phyloP scores from a whole-genome alignment of 768 basidiomycete genomes.

The Suillus clintonianus region DNA sequence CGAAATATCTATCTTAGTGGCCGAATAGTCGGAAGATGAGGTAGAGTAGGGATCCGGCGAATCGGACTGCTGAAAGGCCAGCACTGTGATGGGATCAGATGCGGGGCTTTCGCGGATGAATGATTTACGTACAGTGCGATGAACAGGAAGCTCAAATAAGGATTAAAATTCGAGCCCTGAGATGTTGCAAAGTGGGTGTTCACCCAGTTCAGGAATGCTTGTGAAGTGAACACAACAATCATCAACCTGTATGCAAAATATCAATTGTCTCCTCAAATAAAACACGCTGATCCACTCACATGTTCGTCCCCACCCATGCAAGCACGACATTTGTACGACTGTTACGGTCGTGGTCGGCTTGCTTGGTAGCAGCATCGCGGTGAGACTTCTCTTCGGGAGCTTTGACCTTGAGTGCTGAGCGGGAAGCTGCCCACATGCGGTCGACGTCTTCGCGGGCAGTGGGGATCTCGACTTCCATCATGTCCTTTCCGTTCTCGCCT shows the following conservation, averaged over 20 bases:
- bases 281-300: constrained; percentile 46
- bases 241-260: constrained; percentile 47
- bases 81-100: constrained; percentile 46
- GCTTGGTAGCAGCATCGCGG: constrained; percentile 85
- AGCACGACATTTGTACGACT: constrained; percentile 85
- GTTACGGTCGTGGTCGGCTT: constrained; percentile 83
- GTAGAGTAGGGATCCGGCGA: constrained; percentile 77
- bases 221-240: constrained; percentile 76
- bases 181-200: constrained; percentile 51
- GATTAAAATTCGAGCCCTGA: constrained; percentile 70
- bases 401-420: constrained; percentile 65
- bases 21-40: constrained; percentile 76
- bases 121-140: constrained; percentile 47
- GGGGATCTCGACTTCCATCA: constrained; percentile 85
- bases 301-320: constrained; percentile 83
- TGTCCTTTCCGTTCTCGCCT: constrained; percentile 79
- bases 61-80: constrained; percentile 78
- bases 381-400: constrained; percentile 77
- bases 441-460: constrained; percentile 87
- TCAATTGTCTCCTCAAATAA: constrained; percentile 7
- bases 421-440: constrained; percentile 80
- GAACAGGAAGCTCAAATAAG: constrained; percentile 87
- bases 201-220: constrained; percentile 76
- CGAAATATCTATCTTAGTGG: neutral
- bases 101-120: neutral